Percentiles rank a stretch among this genome's conserved stretches.
These are phyloP conservation scores for Schizonepeta tenuifolia DNA, from an alignment of 257 asterid genomes.

Conservation along the genomic window DNA sequence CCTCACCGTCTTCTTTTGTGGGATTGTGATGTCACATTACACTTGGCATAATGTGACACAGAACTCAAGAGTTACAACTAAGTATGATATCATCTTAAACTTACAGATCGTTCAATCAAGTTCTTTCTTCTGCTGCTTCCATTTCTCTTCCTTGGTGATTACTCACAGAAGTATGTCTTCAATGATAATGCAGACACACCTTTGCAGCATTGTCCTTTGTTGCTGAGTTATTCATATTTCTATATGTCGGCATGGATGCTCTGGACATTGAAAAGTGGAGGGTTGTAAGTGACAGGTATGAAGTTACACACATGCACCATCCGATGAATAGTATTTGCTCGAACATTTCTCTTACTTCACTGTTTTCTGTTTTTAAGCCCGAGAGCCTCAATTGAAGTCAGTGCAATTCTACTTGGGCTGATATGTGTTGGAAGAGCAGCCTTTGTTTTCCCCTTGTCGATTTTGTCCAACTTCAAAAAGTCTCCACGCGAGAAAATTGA, in stretches of 20 bases:
- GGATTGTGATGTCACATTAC: conserved; percentile 79
- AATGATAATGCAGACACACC: conserved; percentile 54
- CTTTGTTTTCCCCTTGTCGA: conserved; percentile 86
- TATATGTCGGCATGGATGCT: conserved; percentile 79
- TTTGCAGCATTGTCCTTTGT: conserved; percentile 74
- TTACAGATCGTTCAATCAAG: neutral
- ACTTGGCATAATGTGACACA: conserved; percentile 81
- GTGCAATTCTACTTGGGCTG: conserved; percentile 84
- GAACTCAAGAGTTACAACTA: conserved; percentile 73
- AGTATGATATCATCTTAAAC: conserved; percentile 41
- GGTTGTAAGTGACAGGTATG: conserved; percentile 55
- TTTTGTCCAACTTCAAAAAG: conserved; percentile 78
- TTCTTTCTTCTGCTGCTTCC: conserved; percentile 17
- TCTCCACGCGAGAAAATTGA: conserved; percentile 57
- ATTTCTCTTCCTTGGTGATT: conserved; percentile 4
- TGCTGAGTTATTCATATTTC: conserved; percentile 65
- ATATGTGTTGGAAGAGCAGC: conserved; percentile 88
- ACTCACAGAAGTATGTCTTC: conserved; percentile 27
- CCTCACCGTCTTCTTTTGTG: conserved; percentile 77
- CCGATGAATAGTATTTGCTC: too few relatives aligned
- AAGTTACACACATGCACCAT: too few relatives aligned
- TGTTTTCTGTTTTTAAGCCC: conserved; percentile 55
- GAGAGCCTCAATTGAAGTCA: conserved; percentile 61
- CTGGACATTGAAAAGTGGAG: conserved; percentile 72
- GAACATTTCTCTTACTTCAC: neutral